Evolutionary conservation across 768 basidiomycete genomes (phyloP).

Genomic region (Chalciporus sphaerocephalus): DNA sequence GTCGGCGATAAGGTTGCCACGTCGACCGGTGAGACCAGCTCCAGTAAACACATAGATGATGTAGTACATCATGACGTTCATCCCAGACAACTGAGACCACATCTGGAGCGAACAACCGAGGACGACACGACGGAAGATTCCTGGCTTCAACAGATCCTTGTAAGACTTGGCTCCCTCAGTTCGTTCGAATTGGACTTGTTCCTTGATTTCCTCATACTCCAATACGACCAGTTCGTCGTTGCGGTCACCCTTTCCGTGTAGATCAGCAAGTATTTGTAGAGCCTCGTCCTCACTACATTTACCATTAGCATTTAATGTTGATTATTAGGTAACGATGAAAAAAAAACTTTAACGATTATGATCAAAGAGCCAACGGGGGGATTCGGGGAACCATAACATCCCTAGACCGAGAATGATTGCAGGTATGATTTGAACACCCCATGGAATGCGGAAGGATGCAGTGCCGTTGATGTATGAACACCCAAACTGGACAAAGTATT

Average conservation of each 20-base stretch:
- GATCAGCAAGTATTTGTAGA: constrained; percentile 66
- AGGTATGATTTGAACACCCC: constrained; percentile 77
- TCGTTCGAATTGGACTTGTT: constrained; percentile 55
- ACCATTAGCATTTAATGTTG: not conserved
- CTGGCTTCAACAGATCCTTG: constrained; percentile 59
- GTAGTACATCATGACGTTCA: constrained; percentile 76
- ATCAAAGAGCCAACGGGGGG: constrained; percentile 70
- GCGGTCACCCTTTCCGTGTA: constrained; percentile 59
- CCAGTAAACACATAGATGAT: constrained; percentile 69
- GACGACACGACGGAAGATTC: constrained; percentile 64
- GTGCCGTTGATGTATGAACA: constrained; percentile 62
- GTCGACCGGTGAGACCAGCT: constrained; percentile 69
- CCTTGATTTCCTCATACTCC: constrained; percentile 64
- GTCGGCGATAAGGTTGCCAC: constrained; percentile 72
- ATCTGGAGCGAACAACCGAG: constrained; percentile 71
- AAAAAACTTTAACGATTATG: constrained; percentile 41
- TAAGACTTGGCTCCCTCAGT: constrained; percentile 70
- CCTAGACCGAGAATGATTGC: constrained; percentile 64
- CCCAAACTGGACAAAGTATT: constrained; percentile 73
- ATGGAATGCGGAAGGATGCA: constrained; percentile 76
- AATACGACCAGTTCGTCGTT: constrained; percentile 60
- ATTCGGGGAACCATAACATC: constrained; percentile 66
- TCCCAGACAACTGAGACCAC: constrained; percentile 74
- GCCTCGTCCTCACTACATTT: constrained; percentile 46
- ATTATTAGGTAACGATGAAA: not conserved